These are phyloP conservation scores for Simmondsia chinensis DNA, from an alignment of 148 eudicot genomes.

Conservation along the genomic window DNA sequence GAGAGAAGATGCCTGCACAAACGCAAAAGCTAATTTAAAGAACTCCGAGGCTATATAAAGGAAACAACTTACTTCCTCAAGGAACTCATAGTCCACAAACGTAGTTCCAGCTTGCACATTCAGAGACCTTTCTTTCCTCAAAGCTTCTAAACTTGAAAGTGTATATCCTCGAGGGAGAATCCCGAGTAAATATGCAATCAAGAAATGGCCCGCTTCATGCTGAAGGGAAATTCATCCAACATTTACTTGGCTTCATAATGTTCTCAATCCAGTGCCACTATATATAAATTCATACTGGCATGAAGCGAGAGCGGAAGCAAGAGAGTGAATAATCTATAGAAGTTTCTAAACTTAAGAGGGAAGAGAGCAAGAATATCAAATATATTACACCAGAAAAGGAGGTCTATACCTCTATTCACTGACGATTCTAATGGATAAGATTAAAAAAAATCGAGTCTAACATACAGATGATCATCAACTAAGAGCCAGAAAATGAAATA, in stretches of 20 bases:
- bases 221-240: conserved; percentile 14
- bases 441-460: too few relatives aligned
- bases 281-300: too few relatives aligned
- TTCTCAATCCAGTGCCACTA: too few relatives aligned
- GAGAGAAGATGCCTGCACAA: neutral
- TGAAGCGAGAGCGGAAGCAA: too few relatives aligned
- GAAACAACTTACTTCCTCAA: conserved; percentile 46
- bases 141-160: conserved; percentile 72
- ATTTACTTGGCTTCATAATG: neutral
- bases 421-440: too few relatives aligned
- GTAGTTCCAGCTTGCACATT: conserved; percentile 98
- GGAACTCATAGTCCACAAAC: conserved; percentile 83
- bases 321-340: too few relatives aligned
- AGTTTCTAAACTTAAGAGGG: too few relatives aligned
- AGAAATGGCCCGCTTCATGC: conserved; percentile 98
- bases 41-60: neutral
- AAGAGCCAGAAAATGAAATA: too few relatives aligned
- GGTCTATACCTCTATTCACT: too few relatives aligned
- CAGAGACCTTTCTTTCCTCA: conserved; percentile 76
- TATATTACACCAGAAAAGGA: too few relatives aligned
- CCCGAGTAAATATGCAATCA: conserved; percentile 81
- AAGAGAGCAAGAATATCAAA: too few relatives aligned
- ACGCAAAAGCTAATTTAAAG: neutral
- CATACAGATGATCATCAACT: too few relatives aligned
- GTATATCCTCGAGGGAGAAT: conserved; percentile 81